Conservation (phyloP, 345 rosid genomes). For the Ceriops zippeliana region DNA sequence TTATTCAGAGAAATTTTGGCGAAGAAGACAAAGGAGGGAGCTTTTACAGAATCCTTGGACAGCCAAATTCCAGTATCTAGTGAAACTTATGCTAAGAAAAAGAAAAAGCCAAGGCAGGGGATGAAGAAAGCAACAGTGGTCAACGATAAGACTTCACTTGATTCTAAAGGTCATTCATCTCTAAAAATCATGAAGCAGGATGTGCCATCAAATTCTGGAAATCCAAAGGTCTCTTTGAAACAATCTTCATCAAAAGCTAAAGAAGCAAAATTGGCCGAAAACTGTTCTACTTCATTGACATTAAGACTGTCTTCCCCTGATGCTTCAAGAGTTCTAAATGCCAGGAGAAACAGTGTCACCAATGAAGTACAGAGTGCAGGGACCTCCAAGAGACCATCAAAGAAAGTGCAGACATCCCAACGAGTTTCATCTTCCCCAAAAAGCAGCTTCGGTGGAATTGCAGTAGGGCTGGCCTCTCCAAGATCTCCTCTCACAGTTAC, state of each 20-base stretch:
- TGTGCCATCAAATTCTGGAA: conserved; percentile 26
- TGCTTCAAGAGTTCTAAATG: conserved; percentile 26
- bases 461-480: conserved; percentile 21
- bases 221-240: conserved; percentile 2
- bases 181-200: conserved; percentile 19
- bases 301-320: conserved; percentile 28
- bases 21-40: conserved; percentile 9
- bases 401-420: conserved; percentile 22
- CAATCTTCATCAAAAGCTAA: conserved; percentile 23
- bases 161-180: conserved; percentile 3
- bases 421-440: conserved; percentile 12
- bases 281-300: conserved; percentile 33
- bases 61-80: neutral
- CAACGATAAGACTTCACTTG: conserved; percentile 12
- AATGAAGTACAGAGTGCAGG: conserved; percentile 28
- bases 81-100: neutral
- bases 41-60: conserved; percentile 11
- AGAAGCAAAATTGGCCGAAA: conserved; percentile 29
- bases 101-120: neutral
- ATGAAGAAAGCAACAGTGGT: conserved; percentile 1
- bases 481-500: conserved; percentile 18
- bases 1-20: conserved; percentile 5
- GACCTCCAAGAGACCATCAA: conserved; percentile 26
- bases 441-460: neutral
- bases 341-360: conserved; percentile 26